Evolutionary conservation across 2,329 filamentous ascomycete genomes (phyloP).

Genomic region (Microascus cirrosus): DNA sequence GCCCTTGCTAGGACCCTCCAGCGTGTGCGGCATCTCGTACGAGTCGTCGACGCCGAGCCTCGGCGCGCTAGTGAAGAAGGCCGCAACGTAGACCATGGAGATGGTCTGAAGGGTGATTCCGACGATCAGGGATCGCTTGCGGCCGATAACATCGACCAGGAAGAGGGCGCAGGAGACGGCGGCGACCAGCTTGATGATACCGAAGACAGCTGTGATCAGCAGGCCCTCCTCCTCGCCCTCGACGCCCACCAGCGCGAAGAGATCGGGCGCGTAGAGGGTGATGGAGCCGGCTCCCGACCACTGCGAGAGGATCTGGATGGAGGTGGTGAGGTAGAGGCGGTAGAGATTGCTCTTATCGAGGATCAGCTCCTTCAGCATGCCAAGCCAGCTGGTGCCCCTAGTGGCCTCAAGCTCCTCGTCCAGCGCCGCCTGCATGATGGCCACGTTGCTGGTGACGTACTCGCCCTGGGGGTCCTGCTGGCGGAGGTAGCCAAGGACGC

Average conservation of each 20-base stretch:
- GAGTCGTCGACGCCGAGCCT: conserved; percentile 36
- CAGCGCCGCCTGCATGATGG: conserved; percentile 52
- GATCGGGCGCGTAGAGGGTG: conserved; percentile 64
- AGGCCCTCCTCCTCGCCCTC: conserved; percentile 57
- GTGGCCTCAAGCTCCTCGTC: conserved; percentile 64
- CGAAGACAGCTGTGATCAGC: conserved; percentile 65
- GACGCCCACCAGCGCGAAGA: conserved; percentile 63
- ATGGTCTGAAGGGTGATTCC: conserved; percentile 51
- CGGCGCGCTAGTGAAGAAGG: conserved; percentile 52
- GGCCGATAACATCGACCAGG: conserved; percentile 68
- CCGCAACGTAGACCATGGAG: conserved; percentile 51
- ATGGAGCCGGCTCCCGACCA: conserved; percentile 66
- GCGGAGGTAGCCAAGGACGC: conserved; percentile 45
- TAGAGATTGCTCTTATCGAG: conserved; percentile 59
- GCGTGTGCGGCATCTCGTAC: conserved; percentile 31
- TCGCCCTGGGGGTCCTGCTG: conserved; percentile 46
- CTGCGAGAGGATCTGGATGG: conserved; percentile 62
- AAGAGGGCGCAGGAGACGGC: conserved; percentile 63
- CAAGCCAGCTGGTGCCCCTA: conserved; percentile 51
- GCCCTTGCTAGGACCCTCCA: conserved; percentile 48
- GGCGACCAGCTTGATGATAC: conserved; percentile 59
- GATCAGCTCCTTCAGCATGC: conserved; percentile 59
- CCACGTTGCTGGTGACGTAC: conserved; percentile 51
- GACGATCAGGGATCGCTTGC: conserved; percentile 53
- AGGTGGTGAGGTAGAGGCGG: conserved; percentile 55